Conservation (phyloP, 2,329 filamentous ascomycete genomes). For the Microdochium nivale region DNA sequence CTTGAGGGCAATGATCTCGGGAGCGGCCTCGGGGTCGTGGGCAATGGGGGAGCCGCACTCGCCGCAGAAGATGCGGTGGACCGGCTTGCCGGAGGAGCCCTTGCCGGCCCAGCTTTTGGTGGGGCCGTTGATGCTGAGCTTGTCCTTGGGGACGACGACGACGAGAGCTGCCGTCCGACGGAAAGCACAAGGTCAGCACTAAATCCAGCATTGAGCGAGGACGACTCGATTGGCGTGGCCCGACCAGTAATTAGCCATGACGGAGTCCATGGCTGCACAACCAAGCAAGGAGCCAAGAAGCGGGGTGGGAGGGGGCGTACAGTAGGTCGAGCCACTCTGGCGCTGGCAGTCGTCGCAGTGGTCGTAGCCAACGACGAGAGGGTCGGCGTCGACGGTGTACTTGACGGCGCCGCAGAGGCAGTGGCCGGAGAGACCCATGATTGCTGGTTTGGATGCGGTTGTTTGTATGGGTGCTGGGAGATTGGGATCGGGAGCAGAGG, state of each 20-base stretch:
- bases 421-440: constrained; percentile 59
- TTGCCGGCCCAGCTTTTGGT: constrained; percentile 55
- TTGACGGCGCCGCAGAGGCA: constrained; percentile 65
- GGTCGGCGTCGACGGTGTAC: constrained; percentile 44
- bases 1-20: constrained; percentile 62
- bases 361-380: constrained; percentile 48
- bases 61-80: constrained; percentile 61
- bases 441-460: constrained; percentile 15
- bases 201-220: neutral
- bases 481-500: neutral
- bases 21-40: constrained; percentile 63
- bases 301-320: constrained; percentile 26
- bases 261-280: neutral
- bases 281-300: neutral
- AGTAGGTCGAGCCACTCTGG: constrained; percentile 61
- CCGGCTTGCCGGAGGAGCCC: constrained; percentile 51
- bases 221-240: no score
- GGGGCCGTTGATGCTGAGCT: constrained; percentile 53
- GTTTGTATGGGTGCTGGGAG: neutral
- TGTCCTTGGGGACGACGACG: constrained; percentile 56
- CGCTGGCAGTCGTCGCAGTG: constrained; percentile 69
- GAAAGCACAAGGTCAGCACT: constrained; percentile 6
- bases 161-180: constrained; percentile 44
- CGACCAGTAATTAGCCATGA: no score
- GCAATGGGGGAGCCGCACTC: constrained; percentile 64